Percentiles rank a stretch among this genome's conserved stretches.
These are phyloP conservation scores for Pichia paraexigua DNA, from an alignment of 805 yeast genomes.

Conservation along the genomic window DNA sequence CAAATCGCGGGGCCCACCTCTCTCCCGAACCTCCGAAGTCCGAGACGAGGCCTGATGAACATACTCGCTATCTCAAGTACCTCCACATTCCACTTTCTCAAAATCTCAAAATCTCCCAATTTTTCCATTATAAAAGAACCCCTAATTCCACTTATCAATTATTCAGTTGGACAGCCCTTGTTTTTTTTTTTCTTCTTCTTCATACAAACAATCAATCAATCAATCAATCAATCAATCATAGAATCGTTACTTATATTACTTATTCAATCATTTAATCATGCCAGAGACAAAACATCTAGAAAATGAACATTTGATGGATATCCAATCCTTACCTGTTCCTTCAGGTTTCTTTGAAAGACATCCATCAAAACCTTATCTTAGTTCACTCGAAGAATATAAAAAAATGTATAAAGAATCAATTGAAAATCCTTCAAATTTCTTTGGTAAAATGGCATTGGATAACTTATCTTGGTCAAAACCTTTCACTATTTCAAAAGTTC, in stretches of 20 bases:
- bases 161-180: too few species aligned
- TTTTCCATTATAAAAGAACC: too few species aligned
- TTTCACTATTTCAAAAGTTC: slow-evolving; percentile 41
- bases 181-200: too few species aligned
- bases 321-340: slow-evolving; percentile 25
- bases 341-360: slow-evolving; percentile 32
- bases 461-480: slow-evolving; percentile 45
- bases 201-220: too few species aligned
- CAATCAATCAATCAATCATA: neutral
- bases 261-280: neutral
- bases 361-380: slow-evolving; percentile 39
- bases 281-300: slow-evolving; percentile 21
- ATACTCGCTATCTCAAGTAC: too few species aligned
- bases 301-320: slow-evolving; percentile 28
- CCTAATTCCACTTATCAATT: too few species aligned
- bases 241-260: neutral
- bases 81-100: too few species aligned
- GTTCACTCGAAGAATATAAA: slow-evolving; percentile 43
- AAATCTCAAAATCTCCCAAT: too few species aligned
- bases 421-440: slow-evolving; percentile 45
- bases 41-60: too few species aligned
- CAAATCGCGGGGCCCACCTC: too few species aligned
- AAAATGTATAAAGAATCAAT: slow-evolving; percentile 46
- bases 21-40: too few species aligned
- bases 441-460: slow-evolving; percentile 45